These are phyloP conservation scores for Exserohilum turcica DNA, from an alignment of 2,329 filamentous ascomycete genomes.

Conservation along the genomic window DNA sequence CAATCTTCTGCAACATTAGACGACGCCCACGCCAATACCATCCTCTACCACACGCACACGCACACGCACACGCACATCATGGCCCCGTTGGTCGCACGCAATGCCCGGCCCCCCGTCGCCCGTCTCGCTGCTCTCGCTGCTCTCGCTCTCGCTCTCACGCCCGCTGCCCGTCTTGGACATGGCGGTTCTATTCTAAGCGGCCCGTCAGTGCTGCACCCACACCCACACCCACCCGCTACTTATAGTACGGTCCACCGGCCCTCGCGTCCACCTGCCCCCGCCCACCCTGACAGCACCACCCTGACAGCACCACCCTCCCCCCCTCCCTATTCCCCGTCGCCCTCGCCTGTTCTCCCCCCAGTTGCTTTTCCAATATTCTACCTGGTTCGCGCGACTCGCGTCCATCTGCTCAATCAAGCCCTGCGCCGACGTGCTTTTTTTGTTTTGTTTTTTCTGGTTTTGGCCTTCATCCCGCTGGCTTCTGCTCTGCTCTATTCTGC, in stretches of 20 bases:
- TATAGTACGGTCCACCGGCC: constrained; percentile 6
- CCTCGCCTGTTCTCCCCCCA: constrained; percentile 20
- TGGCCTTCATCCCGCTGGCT: neutral
- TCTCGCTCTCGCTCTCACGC: no score
- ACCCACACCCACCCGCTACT: no score
- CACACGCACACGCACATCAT: no score
- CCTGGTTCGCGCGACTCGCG: constrained; percentile 14
- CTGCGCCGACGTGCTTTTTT: neutral
- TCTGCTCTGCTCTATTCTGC: neutral
- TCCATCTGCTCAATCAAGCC: neutral
- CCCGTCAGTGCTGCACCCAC: constrained; percentile 12
- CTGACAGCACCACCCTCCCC: constrained; percentile 9
- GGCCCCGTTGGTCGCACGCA: neutral
- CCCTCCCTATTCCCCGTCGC: constrained; percentile 22
- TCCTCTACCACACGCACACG: neutral
- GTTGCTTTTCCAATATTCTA: constrained; percentile 22
- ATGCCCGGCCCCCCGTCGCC: no score
- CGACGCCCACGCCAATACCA: no score
- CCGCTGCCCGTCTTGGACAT: no score
- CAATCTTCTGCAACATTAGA: constrained; percentile 26
- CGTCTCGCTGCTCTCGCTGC: neutral
- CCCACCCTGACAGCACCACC: constrained; percentile 6
- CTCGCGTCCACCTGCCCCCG: constrained; percentile 20
- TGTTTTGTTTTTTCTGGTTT: neutral
- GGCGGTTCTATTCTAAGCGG: constrained; percentile 6